Evolutionary conservation across 176 grass and related monocot genomes (phyloP).

Genomic region (Cenchrus fungigraminus): DNA sequence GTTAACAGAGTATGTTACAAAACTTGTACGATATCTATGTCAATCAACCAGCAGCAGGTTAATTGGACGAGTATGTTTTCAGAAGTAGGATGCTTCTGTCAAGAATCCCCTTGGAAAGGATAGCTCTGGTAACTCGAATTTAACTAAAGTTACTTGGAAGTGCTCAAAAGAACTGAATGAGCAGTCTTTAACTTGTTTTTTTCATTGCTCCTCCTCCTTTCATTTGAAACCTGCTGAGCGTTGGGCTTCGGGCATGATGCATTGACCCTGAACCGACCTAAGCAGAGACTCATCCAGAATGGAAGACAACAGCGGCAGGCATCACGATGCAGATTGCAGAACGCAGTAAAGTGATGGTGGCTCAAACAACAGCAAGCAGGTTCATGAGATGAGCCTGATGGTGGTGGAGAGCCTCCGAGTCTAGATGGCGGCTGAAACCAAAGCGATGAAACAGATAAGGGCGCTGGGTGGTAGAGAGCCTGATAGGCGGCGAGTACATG

Average conservation of each 20-base stretch:
- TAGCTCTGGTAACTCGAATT: background rate
- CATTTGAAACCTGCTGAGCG: slow-evolving; percentile 11
- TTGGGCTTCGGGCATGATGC: slow-evolving; percentile 17
- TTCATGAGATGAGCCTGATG: background rate
- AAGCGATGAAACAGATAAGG: background rate
- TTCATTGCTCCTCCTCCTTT: background rate
- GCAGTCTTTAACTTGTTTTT: background rate
- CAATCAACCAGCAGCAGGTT: too few species aligned
- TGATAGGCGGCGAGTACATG: background rate
- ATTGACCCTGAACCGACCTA: background rate
- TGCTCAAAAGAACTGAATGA: slow-evolving; percentile 44
- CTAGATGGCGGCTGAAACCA: background rate
- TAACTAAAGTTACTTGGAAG: background rate
- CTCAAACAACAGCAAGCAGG: background rate
- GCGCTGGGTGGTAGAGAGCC: background rate
- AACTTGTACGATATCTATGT: too few species aligned
- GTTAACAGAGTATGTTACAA: too few species aligned
- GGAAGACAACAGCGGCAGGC: background rate
- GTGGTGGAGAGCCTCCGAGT: background rate
- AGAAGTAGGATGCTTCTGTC: background rate
- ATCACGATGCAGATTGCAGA: background rate
- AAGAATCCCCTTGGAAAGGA: background rate
- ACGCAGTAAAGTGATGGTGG: background rate
- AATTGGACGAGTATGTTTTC: background rate
- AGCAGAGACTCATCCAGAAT: slow-evolving; percentile 5